Evolutionary conservation across 176 grass and related monocot species (phyloP), one percentile per base, ranked within the genome.

Genomic region (Ananas comosus): DNA sequence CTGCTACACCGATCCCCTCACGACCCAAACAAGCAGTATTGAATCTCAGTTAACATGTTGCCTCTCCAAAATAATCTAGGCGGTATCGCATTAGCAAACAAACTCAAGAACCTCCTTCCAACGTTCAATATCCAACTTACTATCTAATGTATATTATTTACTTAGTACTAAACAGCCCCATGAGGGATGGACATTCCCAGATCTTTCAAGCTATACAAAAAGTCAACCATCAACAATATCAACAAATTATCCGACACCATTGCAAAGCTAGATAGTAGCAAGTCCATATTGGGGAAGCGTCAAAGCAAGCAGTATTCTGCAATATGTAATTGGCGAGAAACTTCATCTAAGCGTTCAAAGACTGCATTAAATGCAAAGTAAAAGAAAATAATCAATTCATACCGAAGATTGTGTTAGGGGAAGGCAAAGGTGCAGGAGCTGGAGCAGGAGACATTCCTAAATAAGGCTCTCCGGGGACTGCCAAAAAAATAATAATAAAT

Each of bases 391-490:
- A 66, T 48, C 12, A 71, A 57, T n/a, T 66, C 47, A 25, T 84
- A 99, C 94, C 89, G 80, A 83, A 61, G 47, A 83, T 77, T 75
- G 77, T 75, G 71, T 76, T 73, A 51, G 70, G 65, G 51, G 68
- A 81, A 51, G 87, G 87, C 16, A 72, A 74, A 71, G 94, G 87
- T 12, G 86, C 80, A 72, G 84, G 69, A 70, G 76, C 48, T 8
- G 78, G 80, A 53, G 81, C 59, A 81, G 83, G 75, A 70, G 84
- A 75, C 3, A 74, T 68, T 11, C 63, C 50, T 70, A 50, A 51
- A 87, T 85, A 96, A 11, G 69, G 82, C 63, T 85, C 79, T 51
- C 94, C 94, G 53, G 85, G 89, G 83, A 84, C 94, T 99, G 76
- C 64, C 90, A 49, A 28, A 83, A 72, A 11, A 80, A 13, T 1